These are phyloP conservation scores for Pouteria glomerata DNA, from an alignment of 148 eudicot species.

Conservation along the genomic window DNA sequence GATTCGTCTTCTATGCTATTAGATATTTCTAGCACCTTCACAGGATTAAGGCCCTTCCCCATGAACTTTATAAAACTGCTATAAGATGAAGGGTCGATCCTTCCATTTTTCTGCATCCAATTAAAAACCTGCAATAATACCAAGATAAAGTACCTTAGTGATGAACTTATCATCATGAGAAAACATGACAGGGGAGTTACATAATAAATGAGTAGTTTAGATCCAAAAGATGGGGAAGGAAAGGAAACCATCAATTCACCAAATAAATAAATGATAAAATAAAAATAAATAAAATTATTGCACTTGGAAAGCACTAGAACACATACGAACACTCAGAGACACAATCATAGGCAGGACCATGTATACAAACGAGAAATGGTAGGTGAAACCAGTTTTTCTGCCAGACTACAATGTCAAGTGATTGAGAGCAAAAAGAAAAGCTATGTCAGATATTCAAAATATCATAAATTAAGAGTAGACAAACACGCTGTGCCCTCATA, in stretches of 20 bases:
- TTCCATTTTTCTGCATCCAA: slow-evolving; percentile 78
- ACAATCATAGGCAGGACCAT: too few species aligned
- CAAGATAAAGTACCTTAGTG: neutral
- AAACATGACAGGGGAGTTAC: neutral
- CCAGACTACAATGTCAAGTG: too few species aligned
- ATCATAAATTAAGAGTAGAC: neutral
- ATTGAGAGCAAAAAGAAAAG: too few species aligned
- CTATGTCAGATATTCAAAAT: too few species aligned
- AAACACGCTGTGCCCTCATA: too few species aligned
- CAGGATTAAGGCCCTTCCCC: slow-evolving; percentile 49
- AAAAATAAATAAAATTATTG: too few species aligned
- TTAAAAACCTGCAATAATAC: slow-evolving; percentile 60
- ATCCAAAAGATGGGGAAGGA: neutral
- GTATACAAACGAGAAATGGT: too few species aligned
- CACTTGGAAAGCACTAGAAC: too few species aligned
- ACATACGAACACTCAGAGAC: too few species aligned
- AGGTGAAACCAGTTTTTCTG: too few species aligned
- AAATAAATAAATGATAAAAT: neutral
- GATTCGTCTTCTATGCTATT: slow-evolving; percentile 54
- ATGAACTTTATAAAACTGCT: slow-evolving; percentile 76
- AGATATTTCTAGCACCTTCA: slow-evolving; percentile 53
- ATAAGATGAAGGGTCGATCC: slow-evolving; percentile 62
- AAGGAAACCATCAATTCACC: neutral
- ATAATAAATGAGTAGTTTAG: neutral
- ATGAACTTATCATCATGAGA: neutral